Evolutionary conservation across 2,329 filamentous ascomycete genomes (phyloP).

Genomic region (Hansfordia pulvinata): DNA sequence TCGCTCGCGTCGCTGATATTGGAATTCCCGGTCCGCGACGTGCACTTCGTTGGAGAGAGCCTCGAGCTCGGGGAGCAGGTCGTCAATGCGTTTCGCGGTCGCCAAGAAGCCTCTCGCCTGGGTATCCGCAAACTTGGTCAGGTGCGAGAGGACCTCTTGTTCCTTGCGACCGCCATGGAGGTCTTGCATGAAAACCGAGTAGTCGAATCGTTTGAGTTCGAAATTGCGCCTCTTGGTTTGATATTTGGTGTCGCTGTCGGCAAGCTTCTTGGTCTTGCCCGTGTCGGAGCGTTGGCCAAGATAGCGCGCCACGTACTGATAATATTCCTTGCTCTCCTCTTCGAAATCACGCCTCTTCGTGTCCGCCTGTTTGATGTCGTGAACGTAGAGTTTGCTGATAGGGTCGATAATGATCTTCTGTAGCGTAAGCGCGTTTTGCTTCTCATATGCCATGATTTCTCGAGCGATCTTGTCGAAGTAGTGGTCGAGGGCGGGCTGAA

Average conservation of each 20-base stretch:
- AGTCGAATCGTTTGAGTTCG: conserved; percentile 95
- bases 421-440: conserved; percentile 68
- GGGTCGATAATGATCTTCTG: conserved; percentile 94
- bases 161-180: conserved; percentile 98
- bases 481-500: conserved; percentile 93
- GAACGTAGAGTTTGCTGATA: conserved; percentile 76
- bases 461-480: conserved; percentile 96
- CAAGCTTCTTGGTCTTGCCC: conserved; percentile 92
- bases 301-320: conserved; percentile 87
- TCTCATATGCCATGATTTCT: conserved; percentile 80
- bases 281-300: conserved; percentile 94
- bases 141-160: conserved; percentile 85
- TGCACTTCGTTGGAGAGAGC: conserved; percentile 81
- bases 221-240: conserved; percentile 89
- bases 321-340: conserved; percentile 97
- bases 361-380: conserved; percentile 96
- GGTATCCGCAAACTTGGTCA: conserved; percentile 86
- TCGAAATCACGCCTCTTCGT: conserved; percentile 96
- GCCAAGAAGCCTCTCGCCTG: conserved; percentile 74
- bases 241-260: conserved; percentile 91
- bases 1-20: conserved; percentile 85
- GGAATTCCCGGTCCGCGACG: conserved; percentile 90
- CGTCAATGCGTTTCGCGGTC: conserved; percentile 78
- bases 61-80: conserved; percentile 76
- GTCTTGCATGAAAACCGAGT: conserved; percentile 98